Percentiles rank a stretch among this genome's conserved stretches.
Evolutionary conservation across 257 asterid genomes (phyloP).

Genomic region (Salvia rosmarinus): DNA sequence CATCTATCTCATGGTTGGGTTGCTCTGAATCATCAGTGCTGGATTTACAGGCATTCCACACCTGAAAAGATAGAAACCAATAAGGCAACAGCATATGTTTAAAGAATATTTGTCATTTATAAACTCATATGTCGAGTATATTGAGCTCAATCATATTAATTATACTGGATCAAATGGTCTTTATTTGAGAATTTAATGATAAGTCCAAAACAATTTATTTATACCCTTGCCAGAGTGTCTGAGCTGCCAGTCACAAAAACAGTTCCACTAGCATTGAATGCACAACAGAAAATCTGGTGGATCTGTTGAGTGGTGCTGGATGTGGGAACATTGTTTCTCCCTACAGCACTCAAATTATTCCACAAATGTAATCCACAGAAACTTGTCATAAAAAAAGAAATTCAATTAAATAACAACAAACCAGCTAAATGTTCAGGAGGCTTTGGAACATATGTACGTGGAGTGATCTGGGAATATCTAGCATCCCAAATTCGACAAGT

Average conservation of each 20-base stretch:
- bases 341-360: slow-evolving; percentile 50
- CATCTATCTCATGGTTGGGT: slow-evolving; percentile 93
- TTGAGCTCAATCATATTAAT: neutral
- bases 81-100: slow-evolving; percentile 21
- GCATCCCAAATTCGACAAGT: slow-evolving; percentile 99
- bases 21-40: slow-evolving; percentile 78
- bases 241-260: slow-evolving; percentile 98
- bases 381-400: neutral
- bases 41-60: slow-evolving; percentile 92
- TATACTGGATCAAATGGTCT: slow-evolving; percentile 3
- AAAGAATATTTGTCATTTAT: neutral
- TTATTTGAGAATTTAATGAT: slow-evolving; percentile 13
- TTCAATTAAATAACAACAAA: slow-evolving; percentile 41
- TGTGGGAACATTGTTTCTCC: slow-evolving; percentile 63
- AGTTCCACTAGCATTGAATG: slow-evolving; percentile 95
- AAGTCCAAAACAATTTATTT: slow-evolving; percentile 27
- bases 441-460: slow-evolving; percentile 82
- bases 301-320: slow-evolving; percentile 61
- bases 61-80: slow-evolving; percentile 52
- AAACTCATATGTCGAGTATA: neutral
- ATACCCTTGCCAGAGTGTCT: slow-evolving; percentile 91
- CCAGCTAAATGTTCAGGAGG: slow-evolving; percentile 77
- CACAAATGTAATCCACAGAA: slow-evolving; percentile 31
- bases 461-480: slow-evolving; percentile 68
- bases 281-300: slow-evolving; percentile 90